These are phyloP conservation scores for Penicillium olsonii DNA, from an alignment of 2,329 filamentous ascomycete species.

Conservation along the genomic window DNA sequence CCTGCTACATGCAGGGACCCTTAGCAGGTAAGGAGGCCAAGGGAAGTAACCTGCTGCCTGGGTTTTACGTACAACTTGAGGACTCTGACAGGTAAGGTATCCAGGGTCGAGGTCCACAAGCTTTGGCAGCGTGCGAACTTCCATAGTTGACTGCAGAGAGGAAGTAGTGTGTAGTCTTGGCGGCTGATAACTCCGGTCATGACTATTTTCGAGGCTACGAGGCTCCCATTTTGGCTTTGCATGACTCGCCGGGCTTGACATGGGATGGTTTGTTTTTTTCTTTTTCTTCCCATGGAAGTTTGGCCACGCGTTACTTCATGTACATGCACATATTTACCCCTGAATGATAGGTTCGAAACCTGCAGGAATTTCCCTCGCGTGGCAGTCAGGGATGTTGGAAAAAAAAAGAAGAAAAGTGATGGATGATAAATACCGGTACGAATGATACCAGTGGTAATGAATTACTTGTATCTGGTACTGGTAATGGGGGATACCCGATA, in stretches of 20 bases:
- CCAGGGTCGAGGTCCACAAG: background rate
- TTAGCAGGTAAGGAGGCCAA: conserved; percentile 8
- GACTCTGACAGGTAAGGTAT: conserved; percentile 1
- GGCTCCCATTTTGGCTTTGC: background rate
- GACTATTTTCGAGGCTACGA: background rate
- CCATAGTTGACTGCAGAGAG: background rate
- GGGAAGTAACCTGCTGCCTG: background rate
- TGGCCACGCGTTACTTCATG: background rate
- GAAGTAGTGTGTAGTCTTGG: background rate
- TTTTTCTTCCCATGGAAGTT: background rate
- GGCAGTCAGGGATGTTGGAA: conserved; percentile 30
- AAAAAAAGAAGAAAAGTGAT: conserved; percentile 7
- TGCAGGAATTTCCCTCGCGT: conserved; percentile 25
- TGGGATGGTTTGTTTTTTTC: background rate
- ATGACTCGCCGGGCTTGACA: conserved; percentile 5
- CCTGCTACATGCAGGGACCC: conserved; percentile 9
- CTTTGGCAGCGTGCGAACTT: conserved; percentile 1
- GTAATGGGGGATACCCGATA: background rate
- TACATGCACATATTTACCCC: conserved; percentile 4
- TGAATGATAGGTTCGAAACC: conserved; percentile 2
- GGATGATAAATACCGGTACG: conserved; percentile 1
- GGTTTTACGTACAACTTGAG: background rate
- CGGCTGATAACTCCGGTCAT: background rate
- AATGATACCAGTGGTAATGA: background rate
- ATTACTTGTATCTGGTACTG: background rate